Base-by-base conservation (phyloP, 1,139 yeast genomes). In the Diutina mesorugosa region DNA sequence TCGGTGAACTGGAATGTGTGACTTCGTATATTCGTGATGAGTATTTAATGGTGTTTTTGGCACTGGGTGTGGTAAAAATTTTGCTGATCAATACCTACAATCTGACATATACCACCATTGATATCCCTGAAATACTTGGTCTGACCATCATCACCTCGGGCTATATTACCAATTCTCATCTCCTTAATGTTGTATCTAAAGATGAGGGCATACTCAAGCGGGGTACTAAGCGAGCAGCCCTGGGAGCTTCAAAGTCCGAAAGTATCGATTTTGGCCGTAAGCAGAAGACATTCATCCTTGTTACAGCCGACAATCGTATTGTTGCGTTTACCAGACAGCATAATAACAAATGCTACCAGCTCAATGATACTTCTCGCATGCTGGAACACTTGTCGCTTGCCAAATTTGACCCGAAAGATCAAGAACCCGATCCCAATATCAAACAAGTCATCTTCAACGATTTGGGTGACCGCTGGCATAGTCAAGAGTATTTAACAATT, bases 291-390 rank as follows among this genome's bases (percentile, higher is more conserved):
- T 85, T 86, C 61, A 74, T 87, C 47, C 77, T 86, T 55, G 89
- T 85, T 3, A 85, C 93, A 0, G 91, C 90, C 60, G 90, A 86
- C 66, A 87, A 87, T 62, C 78, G 90, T 66, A 72, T 87, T 41
- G 80, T 87, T 55, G 80, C 82, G 14, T 86, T 86, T 66, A 78
- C 78, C 58, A 75, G 82, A 60, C 77, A 81, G 57, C 93, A 86
- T 65, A 78, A 81, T 59, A 86, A 85, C 63, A 77, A 79, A 59
- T 84, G 88, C 55, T 84, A 75, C 61, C 90, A 86, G 66, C 71
- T 87, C 57, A 78, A 80, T 58, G 80, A 82, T 55, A 77, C 85
- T 21, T 82, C 80, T 60, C 81, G 78, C 57, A 75, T 85, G 59
- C 73, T 83, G 2, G 86, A 84, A 58, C 71, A 69, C 51, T 68